Conservation (phyloP, 192 early-diverging fungal genomes). For the Phlyctochytrium bullatum region DNA sequence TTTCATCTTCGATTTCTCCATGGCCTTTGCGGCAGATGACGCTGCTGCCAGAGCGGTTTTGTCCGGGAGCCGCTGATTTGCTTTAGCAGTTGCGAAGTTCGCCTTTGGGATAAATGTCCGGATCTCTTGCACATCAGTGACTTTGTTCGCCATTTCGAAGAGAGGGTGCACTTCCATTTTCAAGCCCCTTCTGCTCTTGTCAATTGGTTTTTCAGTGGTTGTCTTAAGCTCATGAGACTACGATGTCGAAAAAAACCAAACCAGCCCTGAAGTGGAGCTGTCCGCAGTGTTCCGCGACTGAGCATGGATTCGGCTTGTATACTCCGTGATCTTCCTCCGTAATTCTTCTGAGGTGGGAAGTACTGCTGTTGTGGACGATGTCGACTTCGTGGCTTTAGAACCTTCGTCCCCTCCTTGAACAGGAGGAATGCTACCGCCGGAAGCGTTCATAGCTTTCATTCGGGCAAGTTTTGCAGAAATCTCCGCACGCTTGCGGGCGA, state of each 20-base stretch:
- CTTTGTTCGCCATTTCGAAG: conserved; percentile 26
- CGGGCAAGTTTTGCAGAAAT: no score
- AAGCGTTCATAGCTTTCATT: no score
- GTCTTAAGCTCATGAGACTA: neutral
- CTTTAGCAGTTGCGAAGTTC: conserved; percentile 61
- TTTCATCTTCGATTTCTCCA: conserved; percentile 6
- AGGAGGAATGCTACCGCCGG: no score
- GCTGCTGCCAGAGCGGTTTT: conserved; percentile 10
- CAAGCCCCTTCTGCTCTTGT: conserved; percentile 39
- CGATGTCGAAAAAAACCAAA: neutral
- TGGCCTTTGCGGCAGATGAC: conserved; percentile 21
- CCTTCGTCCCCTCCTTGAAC: no score
- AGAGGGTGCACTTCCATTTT: conserved; percentile 44
- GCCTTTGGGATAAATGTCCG: conserved; percentile 56
- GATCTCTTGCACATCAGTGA: conserved; percentile 49
- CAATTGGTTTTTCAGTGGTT: conserved; percentile 13
- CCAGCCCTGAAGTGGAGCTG: neutral
- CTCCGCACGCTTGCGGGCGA: no score
- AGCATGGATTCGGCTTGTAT: no score
- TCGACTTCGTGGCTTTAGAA: no score
- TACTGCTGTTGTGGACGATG: conserved; percentile 2
- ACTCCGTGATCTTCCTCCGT: no score
- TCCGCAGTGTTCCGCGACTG: no score
- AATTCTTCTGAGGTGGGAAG: neutral
- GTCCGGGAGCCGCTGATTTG: conserved; percentile 59